Base-by-base conservation (phyloP, 257 asterid species). In the Knoxia roxburghii region DNA sequence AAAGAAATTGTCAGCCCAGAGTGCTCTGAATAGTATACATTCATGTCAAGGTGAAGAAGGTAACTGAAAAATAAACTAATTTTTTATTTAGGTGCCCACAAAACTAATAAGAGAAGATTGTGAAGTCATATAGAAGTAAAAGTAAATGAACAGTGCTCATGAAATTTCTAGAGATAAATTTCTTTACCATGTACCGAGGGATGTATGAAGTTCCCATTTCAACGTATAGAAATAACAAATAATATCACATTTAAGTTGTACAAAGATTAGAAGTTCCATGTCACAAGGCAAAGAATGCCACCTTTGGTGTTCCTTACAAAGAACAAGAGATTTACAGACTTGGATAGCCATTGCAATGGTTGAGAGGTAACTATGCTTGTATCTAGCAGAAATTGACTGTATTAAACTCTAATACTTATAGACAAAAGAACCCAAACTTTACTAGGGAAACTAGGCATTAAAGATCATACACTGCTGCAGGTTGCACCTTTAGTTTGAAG, bases 1-100 rank as follows among this genome's bases (percentile, higher is more conserved):
- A 65, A 64, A 77, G 18, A 65, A 39, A 72, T 43, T 43, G 76
- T 67, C 75, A 67, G 29, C 13, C 12, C 23, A 20, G 14, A 54
- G 10, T 21, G 40, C 24, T 51, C 20, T 13, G 18, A 5, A 48
- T 32, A 46, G 8, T 21, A 14, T 17, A 59, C 45, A 35, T 35
- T 24, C 20, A 5, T 12, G 14, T 0, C 41, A 33, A 35, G 39
- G 12, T 39, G 11, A 7, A 29, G 20, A 23, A n/a, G 24, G 23
- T 30, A 43, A 12, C 51, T 35, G 45, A 51, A n/a, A 51, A 52
- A 24, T 15, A 27, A 59, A 37, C 26, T 12, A 21, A 40, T 12
- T 35, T 40, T 43, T 26, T 9, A 37, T 4, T 37, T 3, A 37
- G 41, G 41, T 37, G 4, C 57, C 11, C 39, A 68, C 4, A 17